These are phyloP conservation scores for Fennellomyces sp. DNA, from an alignment of 371 early-diverging fungal species.

Conservation along the genomic window DNA sequence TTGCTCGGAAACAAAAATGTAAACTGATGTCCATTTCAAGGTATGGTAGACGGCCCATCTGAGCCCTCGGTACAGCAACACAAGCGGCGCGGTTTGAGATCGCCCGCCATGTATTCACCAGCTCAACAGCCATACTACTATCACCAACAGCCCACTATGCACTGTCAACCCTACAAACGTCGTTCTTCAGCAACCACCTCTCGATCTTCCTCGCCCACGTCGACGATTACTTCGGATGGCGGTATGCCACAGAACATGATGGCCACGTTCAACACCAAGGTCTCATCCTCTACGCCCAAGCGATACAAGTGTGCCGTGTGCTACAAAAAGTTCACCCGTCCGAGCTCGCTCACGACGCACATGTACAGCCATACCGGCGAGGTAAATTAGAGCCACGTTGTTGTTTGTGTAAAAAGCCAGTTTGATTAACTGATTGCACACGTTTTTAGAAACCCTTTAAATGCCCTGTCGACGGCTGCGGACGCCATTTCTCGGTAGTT, in stretches of 20 bases:
- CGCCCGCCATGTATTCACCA: constrained; percentile 14
- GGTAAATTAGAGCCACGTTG: constrained; percentile 19
- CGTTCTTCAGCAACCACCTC: constrained; percentile 16
- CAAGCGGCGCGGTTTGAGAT: constrained; percentile 19
- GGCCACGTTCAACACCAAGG: constrained; percentile 22
- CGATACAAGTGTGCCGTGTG: constrained; percentile 53
- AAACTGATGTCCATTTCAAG: too few relatives aligned
- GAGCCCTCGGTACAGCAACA: not conserved
- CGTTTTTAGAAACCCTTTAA: constrained; percentile 42
- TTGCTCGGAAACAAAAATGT: too few relatives aligned
- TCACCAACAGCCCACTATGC: constrained; percentile 13
- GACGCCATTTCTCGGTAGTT: constrained; percentile 44
- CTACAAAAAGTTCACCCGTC: constrained; percentile 61
- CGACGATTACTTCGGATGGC: constrained; percentile 5
- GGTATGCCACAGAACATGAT: constrained; percentile 16
- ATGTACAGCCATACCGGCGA: constrained; percentile 68
- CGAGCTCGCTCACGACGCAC: constrained; percentile 65
- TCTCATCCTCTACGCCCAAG: constrained; percentile 21
- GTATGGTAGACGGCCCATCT: not conserved
- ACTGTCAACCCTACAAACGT: constrained; percentile 11
- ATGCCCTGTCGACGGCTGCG: constrained; percentile 39
- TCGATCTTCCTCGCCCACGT: constrained; percentile 17
- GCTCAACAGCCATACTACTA: not conserved
- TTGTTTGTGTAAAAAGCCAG: not conserved
- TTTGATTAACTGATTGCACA: not conserved